phyloP scores from a whole-genome alignment of 2,329 filamentous ascomycete genomes.

The Falciphora oryzae region DNA sequence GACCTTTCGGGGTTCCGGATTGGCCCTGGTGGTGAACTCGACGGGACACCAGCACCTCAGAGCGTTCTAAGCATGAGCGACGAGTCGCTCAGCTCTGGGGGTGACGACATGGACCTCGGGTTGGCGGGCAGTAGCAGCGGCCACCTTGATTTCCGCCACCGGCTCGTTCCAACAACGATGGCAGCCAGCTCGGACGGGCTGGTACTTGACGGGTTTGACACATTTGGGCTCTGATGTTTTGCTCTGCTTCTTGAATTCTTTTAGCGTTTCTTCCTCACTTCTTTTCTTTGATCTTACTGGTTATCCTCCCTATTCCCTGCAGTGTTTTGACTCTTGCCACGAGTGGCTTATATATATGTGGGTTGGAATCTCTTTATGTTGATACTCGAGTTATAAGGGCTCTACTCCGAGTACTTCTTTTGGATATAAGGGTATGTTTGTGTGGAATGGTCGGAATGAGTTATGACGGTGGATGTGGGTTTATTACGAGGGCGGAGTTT shows the following conservation, averaged over 20 bases:
- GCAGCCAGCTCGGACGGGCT: conserved; percentile 1
- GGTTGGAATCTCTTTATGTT: not conserved
- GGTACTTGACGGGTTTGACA: conserved; percentile 26
- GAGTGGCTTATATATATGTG: not conserved
- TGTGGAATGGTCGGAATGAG: not conserved
- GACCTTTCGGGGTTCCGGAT: conserved; percentile 46
- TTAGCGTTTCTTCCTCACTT: not conserved
- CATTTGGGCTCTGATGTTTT: not conserved
- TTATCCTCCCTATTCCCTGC: not conserved
- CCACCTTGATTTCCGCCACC: conserved; percentile 18
- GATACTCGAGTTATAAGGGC: not conserved
- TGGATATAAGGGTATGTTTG: not conserved
- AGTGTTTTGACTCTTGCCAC: not conserved
- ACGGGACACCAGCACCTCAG: conserved; percentile 34
- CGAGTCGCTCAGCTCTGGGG: conserved; percentile 50
- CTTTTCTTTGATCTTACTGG: not conserved
- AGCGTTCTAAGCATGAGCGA: conserved; percentile 52
- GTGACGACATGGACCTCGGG: conserved; percentile 43
- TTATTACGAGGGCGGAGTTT: not conserved
- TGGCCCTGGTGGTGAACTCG: conserved; percentile 26
- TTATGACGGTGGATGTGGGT: not conserved
- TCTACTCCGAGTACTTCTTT: not conserved
- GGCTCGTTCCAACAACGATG: conserved; percentile 2
- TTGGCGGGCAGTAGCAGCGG: conserved; percentile 18
- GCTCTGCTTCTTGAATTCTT: not conserved